Conservation (phyloP, 768 basidiomycete species). For the Guyanaporus albipodus region DNA sequence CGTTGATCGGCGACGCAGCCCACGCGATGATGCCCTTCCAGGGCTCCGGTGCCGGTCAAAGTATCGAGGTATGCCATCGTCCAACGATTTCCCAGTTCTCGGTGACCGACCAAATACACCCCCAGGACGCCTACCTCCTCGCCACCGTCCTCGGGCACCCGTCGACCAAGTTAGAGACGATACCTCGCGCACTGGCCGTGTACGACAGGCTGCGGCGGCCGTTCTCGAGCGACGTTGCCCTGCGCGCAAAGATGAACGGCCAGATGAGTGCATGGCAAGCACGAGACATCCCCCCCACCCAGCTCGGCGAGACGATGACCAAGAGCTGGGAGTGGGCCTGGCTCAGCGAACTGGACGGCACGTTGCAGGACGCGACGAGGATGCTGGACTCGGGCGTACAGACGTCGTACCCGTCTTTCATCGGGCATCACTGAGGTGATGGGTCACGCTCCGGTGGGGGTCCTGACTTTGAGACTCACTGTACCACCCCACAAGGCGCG, state of each 20-base stretch:
- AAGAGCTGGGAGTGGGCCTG: slow-evolving; percentile 57
- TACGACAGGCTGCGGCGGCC: slow-evolving; percentile 53
- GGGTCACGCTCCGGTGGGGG: too few species aligned
- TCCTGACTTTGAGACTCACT: too few species aligned
- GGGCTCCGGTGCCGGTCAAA: slow-evolving; percentile 42
- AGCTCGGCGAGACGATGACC: slow-evolving; percentile 40
- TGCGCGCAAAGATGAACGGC: slow-evolving; percentile 20
- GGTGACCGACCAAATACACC: neutral
- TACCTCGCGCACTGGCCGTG: slow-evolving; percentile 40
- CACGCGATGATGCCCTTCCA: slow-evolving; percentile 42
- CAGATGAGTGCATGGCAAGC: slow-evolving; percentile 16
- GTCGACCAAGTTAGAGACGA: slow-evolving; percentile 29
- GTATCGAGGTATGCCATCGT: slow-evolving; percentile 37
- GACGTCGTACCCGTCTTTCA: neutral
- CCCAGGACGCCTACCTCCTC: slow-evolving; percentile 36
- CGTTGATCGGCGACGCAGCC: slow-evolving; percentile 42
- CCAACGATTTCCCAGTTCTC: too few species aligned
- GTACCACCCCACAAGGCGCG: too few species aligned
- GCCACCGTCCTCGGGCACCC: slow-evolving; percentile 43
- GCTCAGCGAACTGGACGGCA: slow-evolving; percentile 21
- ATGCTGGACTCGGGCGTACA: slow-evolving; percentile 8
- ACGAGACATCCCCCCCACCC: slow-evolving; percentile 29
- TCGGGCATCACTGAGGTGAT: too few species aligned
- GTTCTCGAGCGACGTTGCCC: slow-evolving; percentile 34
- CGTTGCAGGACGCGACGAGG: slow-evolving; percentile 15